Base-by-base conservation (phyloP, 2,329 filamentous ascomycete species). In the Botrytis deweyae region DNA sequence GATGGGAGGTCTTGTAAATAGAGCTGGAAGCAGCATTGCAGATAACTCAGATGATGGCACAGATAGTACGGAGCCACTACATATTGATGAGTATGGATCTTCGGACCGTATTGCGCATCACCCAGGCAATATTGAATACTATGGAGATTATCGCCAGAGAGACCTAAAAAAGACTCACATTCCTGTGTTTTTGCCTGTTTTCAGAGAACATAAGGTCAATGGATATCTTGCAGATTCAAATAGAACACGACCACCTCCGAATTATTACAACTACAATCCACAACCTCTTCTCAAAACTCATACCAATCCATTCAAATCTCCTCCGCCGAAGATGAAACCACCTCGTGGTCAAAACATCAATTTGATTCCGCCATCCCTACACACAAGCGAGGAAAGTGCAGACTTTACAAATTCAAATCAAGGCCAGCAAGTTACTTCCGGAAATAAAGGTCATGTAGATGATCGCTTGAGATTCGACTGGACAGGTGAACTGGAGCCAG, bases 1-100 rank as follows among this genome's bases (percentile, higher is more conserved):
- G 67, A 74, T 73, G 61, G 76, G 75, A 36, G 75, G 75, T 14
- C 70, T 69, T 40, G 74, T 78, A 40, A 59, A 75, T 12, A 74
- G 74, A 67, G 76, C 79, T 49, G 78, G 78, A 29, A 80, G 79
- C 65, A 81, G 79, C 63, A 77, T 81, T 70, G 80, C 80, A 29
- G 76, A 80, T 73, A 75, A 74, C 49, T 81, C 80, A 14, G 77
- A 76, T 44, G 72, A 74, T 63, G 33, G 59, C 1, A 78, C 74
- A 25, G 76, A 75, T 33, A 72, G 74, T 67, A 44, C 55, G 0
- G 76, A 74, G 42, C 65, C 73, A 46, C 73, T 72, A 20, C 76
- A 76, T 20, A 70, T 77, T 12, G 75, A 75, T 29, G 73, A 76
- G 8, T 80, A 79, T 58, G 75, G 75, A 22, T 79, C 78, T 29